These are phyloP conservation scores for Albatrellus sp. DNA, from an alignment of 1,284 basidiomycete species.

Conservation along the genomic window DNA sequence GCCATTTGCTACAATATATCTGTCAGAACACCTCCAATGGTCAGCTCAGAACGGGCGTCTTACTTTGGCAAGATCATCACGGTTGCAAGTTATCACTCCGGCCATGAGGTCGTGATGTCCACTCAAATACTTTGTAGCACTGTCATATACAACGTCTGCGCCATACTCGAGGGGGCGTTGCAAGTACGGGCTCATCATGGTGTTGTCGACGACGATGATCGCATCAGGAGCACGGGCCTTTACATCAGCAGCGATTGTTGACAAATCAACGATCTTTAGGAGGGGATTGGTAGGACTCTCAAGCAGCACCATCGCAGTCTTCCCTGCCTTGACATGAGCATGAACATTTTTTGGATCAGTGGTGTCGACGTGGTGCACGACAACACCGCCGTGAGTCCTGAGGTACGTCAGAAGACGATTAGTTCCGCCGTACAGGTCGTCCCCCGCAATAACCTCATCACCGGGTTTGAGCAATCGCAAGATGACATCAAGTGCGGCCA, in stretches of 20 bases:
- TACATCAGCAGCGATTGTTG: slow-evolving; percentile 68
- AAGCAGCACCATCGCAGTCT: slow-evolving; percentile 87
- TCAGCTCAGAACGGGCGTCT: slow-evolving; percentile 7
- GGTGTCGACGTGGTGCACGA: slow-evolving; percentile 91
- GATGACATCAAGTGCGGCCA: slow-evolving; percentile 96
- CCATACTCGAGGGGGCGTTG: slow-evolving; percentile 94
- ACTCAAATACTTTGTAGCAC: slow-evolving; percentile 94
- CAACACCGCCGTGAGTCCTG: slow-evolving; percentile 77
- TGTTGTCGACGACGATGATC: slow-evolving; percentile 92
- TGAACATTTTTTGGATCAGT: slow-evolving; percentile 59
- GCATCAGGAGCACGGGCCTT: slow-evolving; percentile 76
- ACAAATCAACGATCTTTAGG: slow-evolving; percentile 90
- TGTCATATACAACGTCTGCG: slow-evolving; percentile 96
- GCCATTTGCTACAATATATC: slow-evolving; percentile 54
- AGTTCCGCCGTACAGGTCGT: slow-evolving; percentile 97
- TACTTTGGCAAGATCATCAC: slow-evolving; percentile 84
- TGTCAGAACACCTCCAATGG: neutral
- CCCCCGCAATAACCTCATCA: slow-evolving; percentile 90
- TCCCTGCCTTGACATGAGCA: slow-evolving; percentile 53
- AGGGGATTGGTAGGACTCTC: slow-evolving; percentile 98
- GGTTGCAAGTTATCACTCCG: slow-evolving; percentile 84
- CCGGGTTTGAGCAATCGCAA: slow-evolving; percentile 89
- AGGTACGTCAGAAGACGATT: slow-evolving; percentile 93
- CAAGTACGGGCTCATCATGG: slow-evolving; percentile 99
- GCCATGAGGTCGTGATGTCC: slow-evolving; percentile 99